Conservation (phyloP, 495 filamentous ascomycete genomes). For the Polyplosphaeria fusca region DNA sequence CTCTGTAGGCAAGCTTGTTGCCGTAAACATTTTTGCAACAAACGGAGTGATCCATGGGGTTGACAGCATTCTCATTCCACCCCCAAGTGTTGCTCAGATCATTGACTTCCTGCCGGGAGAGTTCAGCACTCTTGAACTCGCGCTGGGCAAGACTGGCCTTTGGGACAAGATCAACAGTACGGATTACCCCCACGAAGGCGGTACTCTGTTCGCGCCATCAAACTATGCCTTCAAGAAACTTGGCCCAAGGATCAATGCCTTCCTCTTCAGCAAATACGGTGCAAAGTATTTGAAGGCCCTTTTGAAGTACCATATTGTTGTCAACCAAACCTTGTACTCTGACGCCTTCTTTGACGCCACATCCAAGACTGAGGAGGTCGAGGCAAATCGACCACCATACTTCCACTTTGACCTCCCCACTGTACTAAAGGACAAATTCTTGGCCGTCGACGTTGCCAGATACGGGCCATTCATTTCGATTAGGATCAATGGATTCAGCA, state of each 20-base stretch:
- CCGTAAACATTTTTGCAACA: conserved; percentile 60
- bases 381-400: conserved; percentile 26
- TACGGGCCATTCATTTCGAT: conserved; percentile 62
- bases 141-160: conserved; percentile 66
- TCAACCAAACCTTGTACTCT: conserved; percentile 73
- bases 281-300: conserved; percentile 67
- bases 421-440: conserved; percentile 54
- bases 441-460: conserved; percentile 65
- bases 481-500: conserved; percentile 64
- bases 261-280: conserved; percentile 71
- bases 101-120: conserved; percentile 65
- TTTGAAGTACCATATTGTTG: conserved; percentile 73
- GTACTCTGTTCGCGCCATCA: conserved; percentile 71
- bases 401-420: conserved; percentile 61
- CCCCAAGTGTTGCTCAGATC: conserved; percentile 56
- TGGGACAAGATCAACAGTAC: conserved; percentile 46
- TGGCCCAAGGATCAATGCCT: conserved; percentile 65
- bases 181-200: conserved; percentile 45
- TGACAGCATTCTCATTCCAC: conserved; percentile 68
- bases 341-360: conserved; percentile 66
- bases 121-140: conserved; percentile 75
- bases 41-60: conserved; percentile 83
- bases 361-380: conserved; percentile 31
- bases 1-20: conserved; percentile 63
- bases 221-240: conserved; percentile 73